phyloP scores from a whole-genome alignment of 495 filamentous ascomycete genomes.

The Xylaria scruposa region DNA sequence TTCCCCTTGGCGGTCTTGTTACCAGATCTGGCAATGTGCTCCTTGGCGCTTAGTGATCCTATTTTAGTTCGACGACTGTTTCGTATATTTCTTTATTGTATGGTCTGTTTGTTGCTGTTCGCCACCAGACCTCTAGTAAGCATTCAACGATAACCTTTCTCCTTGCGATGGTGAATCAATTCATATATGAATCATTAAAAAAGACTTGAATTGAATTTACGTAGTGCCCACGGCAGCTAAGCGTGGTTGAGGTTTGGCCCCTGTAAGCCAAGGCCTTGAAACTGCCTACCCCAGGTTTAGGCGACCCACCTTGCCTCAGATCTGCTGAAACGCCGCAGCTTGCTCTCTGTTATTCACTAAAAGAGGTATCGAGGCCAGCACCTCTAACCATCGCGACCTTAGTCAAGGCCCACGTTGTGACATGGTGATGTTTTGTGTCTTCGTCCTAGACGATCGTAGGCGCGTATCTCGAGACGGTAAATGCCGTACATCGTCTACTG shows the following conservation, averaged over 20 bases:
- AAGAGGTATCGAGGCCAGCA: not conserved
- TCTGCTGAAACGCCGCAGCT: conserved; percentile 21
- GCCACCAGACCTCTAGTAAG: not conserved
- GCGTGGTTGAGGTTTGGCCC: not conserved
- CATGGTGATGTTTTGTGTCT: conserved; percentile 21
- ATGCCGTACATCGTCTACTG: not conserved
- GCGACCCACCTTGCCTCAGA: conserved; percentile 25
- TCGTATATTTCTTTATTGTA: not conserved
- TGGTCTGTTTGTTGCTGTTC: not conserved
- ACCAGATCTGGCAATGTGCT: not conserved
- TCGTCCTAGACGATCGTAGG: conserved; percentile 1
- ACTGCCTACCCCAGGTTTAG: conserved; percentile 17
- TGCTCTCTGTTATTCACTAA: not conserved
- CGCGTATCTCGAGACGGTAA: conserved; percentile 1
- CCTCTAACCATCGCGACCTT: conserved; percentile 7
- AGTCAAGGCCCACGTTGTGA: conserved; percentile 2
- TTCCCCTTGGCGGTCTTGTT: not conserved
- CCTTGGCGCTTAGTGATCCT: conserved; percentile 6
- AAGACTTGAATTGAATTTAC: not conserved
- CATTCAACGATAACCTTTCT: not conserved
- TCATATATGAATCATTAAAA: not conserved
- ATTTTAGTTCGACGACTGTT: not conserved
- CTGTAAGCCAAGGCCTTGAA: conserved; percentile 22
- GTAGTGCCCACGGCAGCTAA: not conserved
- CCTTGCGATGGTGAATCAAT: not conserved